A percentile compares a stretch with the other conserved stretches of the same genome.
Conservation (phyloP, 768 basidiomycete genomes). For the Mycena olivaceomarginata region DNA sequence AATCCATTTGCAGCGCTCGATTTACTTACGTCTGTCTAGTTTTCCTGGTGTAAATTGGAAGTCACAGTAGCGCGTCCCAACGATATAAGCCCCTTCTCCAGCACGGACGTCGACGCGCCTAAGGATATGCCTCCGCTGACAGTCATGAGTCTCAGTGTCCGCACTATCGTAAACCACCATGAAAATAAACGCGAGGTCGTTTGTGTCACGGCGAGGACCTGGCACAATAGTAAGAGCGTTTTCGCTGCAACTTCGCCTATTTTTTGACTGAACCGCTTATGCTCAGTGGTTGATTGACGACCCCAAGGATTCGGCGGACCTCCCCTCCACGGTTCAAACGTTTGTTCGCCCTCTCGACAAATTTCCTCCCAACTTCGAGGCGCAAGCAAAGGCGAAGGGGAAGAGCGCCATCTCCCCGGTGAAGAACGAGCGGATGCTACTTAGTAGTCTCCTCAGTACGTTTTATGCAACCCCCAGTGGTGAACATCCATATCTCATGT, state of each 20-base stretch:
- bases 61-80: conserved; percentile 90
- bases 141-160: conserved; percentile 90
- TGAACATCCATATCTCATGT: conserved; percentile 12
- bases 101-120: conserved; percentile 80
- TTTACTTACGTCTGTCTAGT: conserved; percentile 64
- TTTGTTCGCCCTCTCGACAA: conserved; percentile 92
- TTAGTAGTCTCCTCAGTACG: conserved; percentile 87
- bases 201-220: conserved; percentile 88
- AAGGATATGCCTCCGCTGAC: conserved; percentile 93
- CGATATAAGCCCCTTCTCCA: conserved; percentile 88
- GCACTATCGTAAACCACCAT: conserved; percentile 95
- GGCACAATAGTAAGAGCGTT: conserved; percentile 75
- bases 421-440: conserved; percentile 89
- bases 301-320: conserved; percentile 90
- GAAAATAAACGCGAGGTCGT: conserved; percentile 97
- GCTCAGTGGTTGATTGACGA: conserved; percentile 90
- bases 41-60: conserved; percentile 98
- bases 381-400: conserved; percentile 75
- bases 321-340: conserved; percentile 90
- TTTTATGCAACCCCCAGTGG: neutral
- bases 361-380: conserved; percentile 91
- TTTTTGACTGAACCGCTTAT: neutral
- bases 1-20: neutral
- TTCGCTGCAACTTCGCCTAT: neutral
- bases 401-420: conserved; percentile 84